Conservation (phyloP, 805 yeast genomes). For the Kazachstania africana region DNA sequence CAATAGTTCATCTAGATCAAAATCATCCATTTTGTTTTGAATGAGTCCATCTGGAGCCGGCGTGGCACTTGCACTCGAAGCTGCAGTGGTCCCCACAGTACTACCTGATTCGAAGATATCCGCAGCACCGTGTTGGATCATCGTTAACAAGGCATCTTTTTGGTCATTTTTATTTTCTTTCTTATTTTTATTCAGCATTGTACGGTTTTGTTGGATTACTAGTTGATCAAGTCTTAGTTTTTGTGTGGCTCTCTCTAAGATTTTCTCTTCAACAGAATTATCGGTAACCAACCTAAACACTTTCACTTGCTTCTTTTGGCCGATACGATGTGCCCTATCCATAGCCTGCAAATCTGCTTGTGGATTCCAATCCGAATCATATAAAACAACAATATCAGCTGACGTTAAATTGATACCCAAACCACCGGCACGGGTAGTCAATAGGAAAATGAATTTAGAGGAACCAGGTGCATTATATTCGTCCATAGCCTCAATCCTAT, state of each 20-base stretch:
- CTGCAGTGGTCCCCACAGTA: conserved; percentile 1
- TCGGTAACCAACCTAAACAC: conserved; percentile 71
- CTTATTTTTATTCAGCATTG: conserved; percentile 13
- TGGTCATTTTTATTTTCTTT: conserved; percentile 28
- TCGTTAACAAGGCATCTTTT: conserved; percentile 62
- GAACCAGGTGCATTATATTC: conserved; percentile 69
- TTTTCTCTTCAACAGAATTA: conserved; percentile 75
- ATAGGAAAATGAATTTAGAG: conserved; percentile 57
- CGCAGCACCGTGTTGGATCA: conserved; percentile 79
- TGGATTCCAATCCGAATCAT: conserved; percentile 82
- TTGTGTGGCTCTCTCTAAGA: conserved; percentile 71
- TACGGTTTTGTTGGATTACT: conserved; percentile 69
- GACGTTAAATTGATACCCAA: conserved; percentile 72
- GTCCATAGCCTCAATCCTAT: conserved; percentile 64
- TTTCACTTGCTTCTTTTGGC: conserved; percentile 73
- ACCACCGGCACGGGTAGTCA: conserved; percentile 86
- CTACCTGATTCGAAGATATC: conserved; percentile 34
- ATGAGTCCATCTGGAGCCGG: conserved; percentile 20
- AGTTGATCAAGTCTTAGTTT: conserved; percentile 68
- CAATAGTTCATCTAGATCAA: conserved; percentile 50
- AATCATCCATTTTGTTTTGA: conserved; percentile 20
- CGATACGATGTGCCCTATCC: conserved; percentile 86
- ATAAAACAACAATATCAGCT: conserved; percentile 68
- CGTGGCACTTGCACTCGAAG: conserved; percentile 6
- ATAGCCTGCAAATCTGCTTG: conserved; percentile 83